Base-by-base conservation (phyloP, 2,329 filamentous ascomycete species). In the Celoporthe dispersa region DNA sequence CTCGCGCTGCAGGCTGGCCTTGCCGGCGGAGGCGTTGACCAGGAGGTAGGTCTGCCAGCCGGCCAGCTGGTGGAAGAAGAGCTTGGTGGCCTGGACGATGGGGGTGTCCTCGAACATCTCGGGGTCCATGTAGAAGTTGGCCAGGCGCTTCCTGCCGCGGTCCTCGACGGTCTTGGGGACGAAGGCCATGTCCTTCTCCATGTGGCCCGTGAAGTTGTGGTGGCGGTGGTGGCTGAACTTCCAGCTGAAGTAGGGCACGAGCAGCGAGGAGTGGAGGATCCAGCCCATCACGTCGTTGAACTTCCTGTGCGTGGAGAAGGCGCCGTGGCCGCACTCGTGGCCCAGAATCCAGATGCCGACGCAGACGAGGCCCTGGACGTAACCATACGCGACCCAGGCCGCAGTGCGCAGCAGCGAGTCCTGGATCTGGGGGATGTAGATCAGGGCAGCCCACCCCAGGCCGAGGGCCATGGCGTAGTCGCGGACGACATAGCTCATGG, bases 231-330 rank as follows among this genome's bases (percentile, higher is more conserved):
- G 91, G 41, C 87, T 90, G 78, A 88, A 89, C 81, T 91, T 89
- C 91, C 91, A 93, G 64, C 87, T 89, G 81, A 92, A 92, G 81
- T 90, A 93, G 3, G 91, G 91, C 2, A 91, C 90, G 72, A 91
- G 79, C 53, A 92, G 83, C 70, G 85, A 82, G 8, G 88, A 91
- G 83, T 93, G 91, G n/a, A 89, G 79, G 64, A 86, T 77, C 83
- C 89, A 91, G 71, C 91, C 91, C 68, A 89, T 81, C 22, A 84
- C 77, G 75, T 91, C 85, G 78, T 92, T 92, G 73, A 91, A 76
- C 41, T 74, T 77, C 63, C 81, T 81, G 78, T 86, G 83, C 31
- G 81, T 78, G n/a, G 88, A 90, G 78, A 92, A 90, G 63, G 90
- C 89, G 25, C 88, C 87, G 78, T 93, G 91, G 66, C 91, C 91